Evolutionary conservation across 176 grass and related monocot genomes (phyloP).

Genomic region (Rhynchospora pubera): DNA sequence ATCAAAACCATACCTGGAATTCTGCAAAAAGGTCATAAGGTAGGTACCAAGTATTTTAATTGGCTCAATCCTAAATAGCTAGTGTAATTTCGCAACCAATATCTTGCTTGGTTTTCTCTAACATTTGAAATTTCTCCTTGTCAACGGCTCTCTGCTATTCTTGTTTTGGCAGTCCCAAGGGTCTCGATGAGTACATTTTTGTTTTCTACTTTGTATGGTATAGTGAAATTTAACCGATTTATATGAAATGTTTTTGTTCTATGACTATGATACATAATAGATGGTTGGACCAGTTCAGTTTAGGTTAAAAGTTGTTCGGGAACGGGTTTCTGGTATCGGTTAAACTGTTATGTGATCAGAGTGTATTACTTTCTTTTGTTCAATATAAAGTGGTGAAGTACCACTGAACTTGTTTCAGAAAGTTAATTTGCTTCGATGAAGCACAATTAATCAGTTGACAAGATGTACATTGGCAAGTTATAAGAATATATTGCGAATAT

Average conservation of each 20-base stretch:
- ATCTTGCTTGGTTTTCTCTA: background rate
- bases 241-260: background rate
- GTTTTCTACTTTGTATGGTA: background rate
- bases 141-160: background rate
- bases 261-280: too few species aligned
- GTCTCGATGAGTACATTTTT: background rate
- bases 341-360: too few species aligned
- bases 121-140: background rate
- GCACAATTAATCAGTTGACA: background rate
- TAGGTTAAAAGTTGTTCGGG: too few species aligned
- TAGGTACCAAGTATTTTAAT: background rate
- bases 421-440: background rate
- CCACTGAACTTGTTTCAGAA: too few species aligned
- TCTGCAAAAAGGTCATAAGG: background rate
- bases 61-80: background rate
- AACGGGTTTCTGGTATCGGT: too few species aligned
- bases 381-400: too few species aligned
- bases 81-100: background rate
- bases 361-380: too few species aligned
- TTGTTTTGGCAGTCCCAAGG: background rate
- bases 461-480: background rate
- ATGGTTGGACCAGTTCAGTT: too few species aligned
- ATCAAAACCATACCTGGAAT: background rate
- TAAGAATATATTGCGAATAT: background rate
- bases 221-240: background rate